Evolutionary conservation across 2,329 filamentous ascomycete genomes (phyloP).

Genomic region (Trichoderma oligosporum): DNA sequence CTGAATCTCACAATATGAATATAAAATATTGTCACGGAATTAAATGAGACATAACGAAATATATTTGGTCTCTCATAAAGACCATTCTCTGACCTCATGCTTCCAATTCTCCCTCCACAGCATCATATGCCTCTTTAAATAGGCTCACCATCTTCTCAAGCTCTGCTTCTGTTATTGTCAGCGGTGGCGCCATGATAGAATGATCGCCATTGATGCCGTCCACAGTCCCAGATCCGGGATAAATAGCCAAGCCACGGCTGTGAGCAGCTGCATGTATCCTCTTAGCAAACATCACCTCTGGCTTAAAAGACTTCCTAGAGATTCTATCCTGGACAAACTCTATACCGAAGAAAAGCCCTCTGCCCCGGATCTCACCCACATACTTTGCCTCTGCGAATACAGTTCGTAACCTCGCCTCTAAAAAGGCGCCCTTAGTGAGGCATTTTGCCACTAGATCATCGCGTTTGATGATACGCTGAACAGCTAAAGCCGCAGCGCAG

Average conservation of each 20-base stretch:
- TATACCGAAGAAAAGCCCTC: constrained; percentile 49
- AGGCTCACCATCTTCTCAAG: constrained; percentile 20
- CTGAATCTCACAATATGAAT: no score
- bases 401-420: constrained; percentile 43
- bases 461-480: constrained; percentile 55
- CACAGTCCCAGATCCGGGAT: constrained; percentile 59
- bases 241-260: constrained; percentile 45
- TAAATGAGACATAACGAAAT: no score
- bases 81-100: not conserved
- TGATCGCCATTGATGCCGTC: constrained; percentile 64
- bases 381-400: constrained; percentile 42
- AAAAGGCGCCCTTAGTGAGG: constrained; percentile 45
- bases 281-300: constrained; percentile 27
- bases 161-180: constrained; percentile 50
- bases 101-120: constrained; percentile 6
- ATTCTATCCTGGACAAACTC: constrained; percentile 41
- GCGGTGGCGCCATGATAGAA: constrained; percentile 67
- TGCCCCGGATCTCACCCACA: constrained; percentile 59
- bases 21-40: no score
- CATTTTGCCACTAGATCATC: constrained; percentile 59
- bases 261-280: constrained; percentile 33
- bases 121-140: constrained; percentile 19
- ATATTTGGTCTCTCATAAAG: no score
- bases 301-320: constrained; percentile 36
- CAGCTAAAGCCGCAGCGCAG: constrained; percentile 60